Evolutionary conservation across 2,329 filamentous ascomycete species (phyloP).

Genomic region (Aspergillus viridinutans): DNA sequence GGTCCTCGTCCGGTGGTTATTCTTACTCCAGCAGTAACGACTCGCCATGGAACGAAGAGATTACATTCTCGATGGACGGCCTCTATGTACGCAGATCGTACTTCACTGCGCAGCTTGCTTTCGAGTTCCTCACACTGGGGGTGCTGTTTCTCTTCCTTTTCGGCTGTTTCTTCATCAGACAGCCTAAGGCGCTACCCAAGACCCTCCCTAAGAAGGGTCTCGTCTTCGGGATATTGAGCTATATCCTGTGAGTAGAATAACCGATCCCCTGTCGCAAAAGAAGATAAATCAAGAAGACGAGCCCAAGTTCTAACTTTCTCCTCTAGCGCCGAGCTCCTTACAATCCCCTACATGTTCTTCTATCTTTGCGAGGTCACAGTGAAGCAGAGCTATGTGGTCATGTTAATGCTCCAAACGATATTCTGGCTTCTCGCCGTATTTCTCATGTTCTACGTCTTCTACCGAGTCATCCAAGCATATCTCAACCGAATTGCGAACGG

Average conservation of each 20-base stretch:
- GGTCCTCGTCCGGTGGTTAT: neutral
- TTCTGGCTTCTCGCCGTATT: constrained; percentile 12
- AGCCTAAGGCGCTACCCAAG: constrained; percentile 4
- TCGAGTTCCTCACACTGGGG: constrained; percentile 14
- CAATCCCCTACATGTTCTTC: constrained; percentile 11
- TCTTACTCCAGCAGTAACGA: neutral
- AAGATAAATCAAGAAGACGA: constrained; percentile 1
- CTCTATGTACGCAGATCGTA: neutral
- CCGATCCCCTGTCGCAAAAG: neutral
- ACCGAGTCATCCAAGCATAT: constrained; percentile 14
- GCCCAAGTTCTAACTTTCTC: neutral
- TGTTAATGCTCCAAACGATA: constrained; percentile 15
- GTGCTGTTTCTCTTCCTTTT: constrained; percentile 15
- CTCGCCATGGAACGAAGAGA: neutral
- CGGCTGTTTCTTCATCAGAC: constrained; percentile 15
- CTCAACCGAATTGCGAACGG: constrained; percentile 14
- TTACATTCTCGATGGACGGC: neutral
- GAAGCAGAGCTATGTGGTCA: constrained; percentile 17
- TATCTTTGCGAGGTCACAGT: constrained; percentile 12
- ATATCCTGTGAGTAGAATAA: constrained; percentile 6
- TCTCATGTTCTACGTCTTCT: constrained; percentile 19
- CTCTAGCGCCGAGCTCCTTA: constrained; percentile 8
- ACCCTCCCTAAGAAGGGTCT: constrained; percentile 11
- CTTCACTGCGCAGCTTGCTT: constrained; percentile 11
- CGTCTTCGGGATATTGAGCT: constrained; percentile 9